phyloP scores from a whole-genome alignment of 1,139 yeast species.

The Kodamaea ohmeri region DNA sequence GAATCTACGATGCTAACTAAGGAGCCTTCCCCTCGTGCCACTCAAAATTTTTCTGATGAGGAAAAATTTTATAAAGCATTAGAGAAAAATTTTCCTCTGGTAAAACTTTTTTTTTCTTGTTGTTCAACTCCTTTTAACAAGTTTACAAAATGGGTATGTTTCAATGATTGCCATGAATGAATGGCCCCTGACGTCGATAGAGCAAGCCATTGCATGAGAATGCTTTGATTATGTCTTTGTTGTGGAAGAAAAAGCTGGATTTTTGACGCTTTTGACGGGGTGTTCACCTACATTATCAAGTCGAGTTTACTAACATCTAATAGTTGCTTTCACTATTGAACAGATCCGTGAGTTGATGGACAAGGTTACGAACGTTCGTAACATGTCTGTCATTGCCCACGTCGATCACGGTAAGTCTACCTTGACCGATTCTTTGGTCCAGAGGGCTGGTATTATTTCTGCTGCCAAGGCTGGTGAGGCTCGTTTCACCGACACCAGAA shows the following conservation, averaged over 20 bases:
- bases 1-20: not conserved
- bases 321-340: constrained; percentile 76
- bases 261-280: too few species aligned
- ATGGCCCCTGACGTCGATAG: not conserved
- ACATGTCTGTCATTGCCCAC: constrained; percentile 99
- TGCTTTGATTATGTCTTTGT: too few species aligned
- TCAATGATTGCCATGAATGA: not conserved
- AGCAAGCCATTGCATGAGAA: not conserved
- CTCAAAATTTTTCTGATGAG: constrained; percentile 4
- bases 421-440: constrained; percentile 97
- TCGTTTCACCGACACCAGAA: constrained; percentile 99
- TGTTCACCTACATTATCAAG: too few species aligned
- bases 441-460: constrained; percentile 98
- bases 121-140: constrained; percentile 19
- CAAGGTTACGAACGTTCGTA: constrained; percentile 99
- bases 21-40: constrained; percentile 8
- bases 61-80: constrained; percentile 14
- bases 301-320: constrained; percentile 12
- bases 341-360: constrained; percentile 99
- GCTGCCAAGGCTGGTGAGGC: constrained; percentile 99
- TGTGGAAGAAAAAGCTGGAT: too few species aligned
- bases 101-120: constrained; percentile 18
- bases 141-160: constrained; percentile 43
- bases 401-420: constrained; percentile 99
- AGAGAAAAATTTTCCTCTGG: constrained; percentile 16